Percentiles rank a stretch among this genome's conserved stretches.
Conservation (phyloP, 225 moss, liverwort and hornwort species). For the Marchantia polymorpha region DNA sequence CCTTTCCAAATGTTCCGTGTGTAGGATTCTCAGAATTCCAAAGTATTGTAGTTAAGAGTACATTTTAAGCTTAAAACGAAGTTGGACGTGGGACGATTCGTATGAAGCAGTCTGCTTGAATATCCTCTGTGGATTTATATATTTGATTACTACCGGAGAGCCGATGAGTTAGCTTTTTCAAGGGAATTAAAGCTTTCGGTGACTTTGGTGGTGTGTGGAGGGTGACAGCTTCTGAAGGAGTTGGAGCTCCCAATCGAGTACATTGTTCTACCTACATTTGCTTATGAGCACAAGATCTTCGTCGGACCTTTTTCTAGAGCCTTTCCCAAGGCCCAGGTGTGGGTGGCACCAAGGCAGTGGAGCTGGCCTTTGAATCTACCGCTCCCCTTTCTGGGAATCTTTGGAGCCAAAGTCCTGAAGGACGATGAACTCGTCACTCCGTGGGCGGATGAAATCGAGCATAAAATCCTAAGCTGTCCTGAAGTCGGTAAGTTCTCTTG, state of each 20-base stretch:
- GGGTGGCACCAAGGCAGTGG: constrained; percentile 99
- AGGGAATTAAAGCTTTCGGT: constrained; percentile 46
- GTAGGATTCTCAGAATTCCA: neutral
- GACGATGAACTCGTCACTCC: constrained; percentile 61
- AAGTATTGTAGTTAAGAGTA: neutral
- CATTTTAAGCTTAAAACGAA: too few species aligned
- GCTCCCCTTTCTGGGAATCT: constrained; percentile 88
- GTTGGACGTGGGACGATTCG: too few species aligned
- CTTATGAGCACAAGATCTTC: constrained; percentile 98
- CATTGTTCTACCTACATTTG: constrained; percentile 91
- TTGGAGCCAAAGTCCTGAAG: constrained; percentile 61
- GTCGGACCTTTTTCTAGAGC: constrained; percentile 95
- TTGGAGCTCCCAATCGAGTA: constrained; percentile 83
- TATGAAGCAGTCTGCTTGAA: too few species aligned
- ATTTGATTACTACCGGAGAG: too few species aligned
- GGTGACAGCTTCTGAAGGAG: constrained; percentile 98
- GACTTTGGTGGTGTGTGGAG: constrained; percentile 75
- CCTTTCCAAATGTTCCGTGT: constrained; percentile 16
- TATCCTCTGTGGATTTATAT: too few species aligned
- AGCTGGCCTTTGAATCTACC: constrained; percentile 98
- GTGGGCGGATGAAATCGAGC: constrained; percentile 91
- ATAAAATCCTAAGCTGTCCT: constrained; percentile 88
- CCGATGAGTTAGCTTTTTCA: neutral
- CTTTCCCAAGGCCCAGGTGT: constrained; percentile 85
- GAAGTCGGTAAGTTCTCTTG: constrained; percentile 61